A percentile compares a stretch with the other conserved stretches of the same genome.
Evolutionary conservation across 2,329 filamentous ascomycete genomes (phyloP).

Genomic region (Anisogramma anomala): DNA sequence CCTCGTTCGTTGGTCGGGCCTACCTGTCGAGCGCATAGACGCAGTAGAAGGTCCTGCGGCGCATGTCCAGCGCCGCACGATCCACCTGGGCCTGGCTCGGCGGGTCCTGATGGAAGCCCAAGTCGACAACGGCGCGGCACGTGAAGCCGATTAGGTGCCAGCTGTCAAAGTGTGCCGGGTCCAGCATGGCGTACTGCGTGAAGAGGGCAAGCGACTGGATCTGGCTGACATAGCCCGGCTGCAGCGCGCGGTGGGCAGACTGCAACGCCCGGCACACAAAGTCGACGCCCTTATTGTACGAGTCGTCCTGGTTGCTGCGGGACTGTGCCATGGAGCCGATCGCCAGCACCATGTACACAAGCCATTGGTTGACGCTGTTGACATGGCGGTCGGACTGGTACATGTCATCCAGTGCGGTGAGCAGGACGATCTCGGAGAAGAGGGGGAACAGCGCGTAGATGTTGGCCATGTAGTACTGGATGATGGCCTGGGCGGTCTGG

Average conservation of each 20-base stretch:
- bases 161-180: constrained; percentile 82
- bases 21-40: constrained; percentile 83
- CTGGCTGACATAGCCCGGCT: constrained; percentile 71
- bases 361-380: constrained; percentile 66
- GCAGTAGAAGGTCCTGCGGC: constrained; percentile 79
- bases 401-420: constrained; percentile 67
- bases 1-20: constrained; percentile 18
- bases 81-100: constrained; percentile 57
- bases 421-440: constrained; percentile 69
- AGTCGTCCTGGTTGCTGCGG: constrained; percentile 52
- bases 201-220: constrained; percentile 81
- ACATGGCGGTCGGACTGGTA: constrained; percentile 60
- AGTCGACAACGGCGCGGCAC: constrained; percentile 73
- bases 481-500: constrained; percentile 53
- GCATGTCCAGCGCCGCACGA: constrained; percentile 59
- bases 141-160: constrained; percentile 92
- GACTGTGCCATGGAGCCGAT: constrained; percentile 69
- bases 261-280: constrained; percentile 55
- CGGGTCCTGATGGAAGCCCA: constrained; percentile 88
- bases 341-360: constrained; percentile 79
- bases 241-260: constrained; percentile 70
- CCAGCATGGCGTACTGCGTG: constrained; percentile 79
- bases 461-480: constrained; percentile 77
- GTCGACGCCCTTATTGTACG: constrained; percentile 44
- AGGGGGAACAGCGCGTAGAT: constrained; percentile 71